Base-by-base conservation (phyloP, 1,139 yeast species). In the Yamadazyma kanchanaburiensis region DNA sequence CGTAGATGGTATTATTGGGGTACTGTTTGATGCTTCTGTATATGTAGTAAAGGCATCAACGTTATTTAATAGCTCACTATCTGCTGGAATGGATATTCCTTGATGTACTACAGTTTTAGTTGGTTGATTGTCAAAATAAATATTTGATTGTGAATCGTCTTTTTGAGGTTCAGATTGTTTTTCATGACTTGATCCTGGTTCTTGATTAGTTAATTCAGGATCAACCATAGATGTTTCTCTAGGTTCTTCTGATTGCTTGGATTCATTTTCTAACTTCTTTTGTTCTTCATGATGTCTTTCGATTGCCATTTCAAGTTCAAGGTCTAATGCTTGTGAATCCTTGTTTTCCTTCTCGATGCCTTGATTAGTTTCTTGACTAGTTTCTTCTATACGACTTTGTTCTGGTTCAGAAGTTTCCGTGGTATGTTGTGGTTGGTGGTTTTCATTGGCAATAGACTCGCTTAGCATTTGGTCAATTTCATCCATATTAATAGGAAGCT, bases 11-110 rank as follows among this genome's bases (percentile, higher is more conserved):
- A 60, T 41, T 1, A 68, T 58, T 2, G 70, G 68, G 27, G 58
- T 42, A 33, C 62, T 71, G 34, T 60, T 55, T 2, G 70, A 56
- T 15, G 67, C 49, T 13, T 68, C 68, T 27, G 60, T 60, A 38
- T 68, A 68, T 1, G 72, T 70, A 1, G 67, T 70, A 28, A 62
- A 55, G 1, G 74, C 74, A 8, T 61, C 46, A 33, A 57, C 61
- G 8, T 73, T 58, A 30, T 64, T 67, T 21, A 67, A 48, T 14
- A 68, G 53, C 43, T 67, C 74, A 0, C 71, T 64, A 40, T 67
- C 55, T 1, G 69, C 66, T 2, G 70, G 70, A 2, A 64, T 59
- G 10, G 46, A 34, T 3, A 58, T 35, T 1, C 64, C 64, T 15
- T 41, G 46, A 26, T 42, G 48, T 1, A 43, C 25, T 11, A 43